A percentile compares a stretch with the other conserved stretches of the same genome.
These are phyloP conservation scores for Kurtzmaniella cleridarum DNA, from an alignment of 805 yeast species.

Conservation along the genomic window DNA sequence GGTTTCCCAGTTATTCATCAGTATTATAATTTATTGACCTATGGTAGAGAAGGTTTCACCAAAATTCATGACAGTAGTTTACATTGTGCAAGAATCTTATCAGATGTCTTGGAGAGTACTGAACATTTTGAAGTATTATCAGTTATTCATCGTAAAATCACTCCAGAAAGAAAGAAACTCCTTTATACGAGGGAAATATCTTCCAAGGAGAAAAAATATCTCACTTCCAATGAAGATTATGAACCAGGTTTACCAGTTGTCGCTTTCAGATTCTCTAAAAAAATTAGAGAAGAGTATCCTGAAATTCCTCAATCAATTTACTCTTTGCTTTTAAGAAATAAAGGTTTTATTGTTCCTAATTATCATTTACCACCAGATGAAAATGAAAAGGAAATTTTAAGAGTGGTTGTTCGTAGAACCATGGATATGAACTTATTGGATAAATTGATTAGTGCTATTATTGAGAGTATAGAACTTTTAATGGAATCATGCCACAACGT, in stretches of 20 bases:
- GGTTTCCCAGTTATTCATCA: slow-evolving; percentile 89
- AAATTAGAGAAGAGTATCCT: slow-evolving; percentile 56
- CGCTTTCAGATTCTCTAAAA: slow-evolving; percentile 67
- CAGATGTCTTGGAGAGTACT: slow-evolving; percentile 58
- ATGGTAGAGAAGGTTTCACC: slow-evolving; percentile 70
- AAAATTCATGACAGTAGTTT: slow-evolving; percentile 57
- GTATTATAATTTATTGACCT: slow-evolving; percentile 69
- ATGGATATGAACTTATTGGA: slow-evolving; percentile 58
- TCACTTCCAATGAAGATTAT: slow-evolving; percentile 38
- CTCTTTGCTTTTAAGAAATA: slow-evolving; percentile 65
- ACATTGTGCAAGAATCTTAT: slow-evolving; percentile 65
- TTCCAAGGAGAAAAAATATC: background rate
- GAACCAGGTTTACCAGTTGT: slow-evolving; percentile 86
- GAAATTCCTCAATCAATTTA: slow-evolving; percentile 77
- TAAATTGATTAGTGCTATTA: slow-evolving; percentile 57
- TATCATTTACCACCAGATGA: slow-evolving; percentile 72
- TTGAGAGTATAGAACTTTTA: slow-evolving; percentile 48
- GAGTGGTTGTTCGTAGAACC: slow-evolving; percentile 77
- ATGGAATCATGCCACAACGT: slow-evolving; percentile 42
- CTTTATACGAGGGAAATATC: slow-evolving; percentile 14
- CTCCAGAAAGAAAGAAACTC: slow-evolving; percentile 10
- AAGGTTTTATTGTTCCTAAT: slow-evolving; percentile 87
- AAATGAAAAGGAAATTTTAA: slow-evolving; percentile 57
- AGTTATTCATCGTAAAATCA: slow-evolving; percentile 61
- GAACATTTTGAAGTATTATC: slow-evolving; percentile 69